These are phyloP conservation scores for Ambrosiella beaveri DNA, from an alignment of 2,329 filamentous ascomycete species.

Conservation along the genomic window DNA sequence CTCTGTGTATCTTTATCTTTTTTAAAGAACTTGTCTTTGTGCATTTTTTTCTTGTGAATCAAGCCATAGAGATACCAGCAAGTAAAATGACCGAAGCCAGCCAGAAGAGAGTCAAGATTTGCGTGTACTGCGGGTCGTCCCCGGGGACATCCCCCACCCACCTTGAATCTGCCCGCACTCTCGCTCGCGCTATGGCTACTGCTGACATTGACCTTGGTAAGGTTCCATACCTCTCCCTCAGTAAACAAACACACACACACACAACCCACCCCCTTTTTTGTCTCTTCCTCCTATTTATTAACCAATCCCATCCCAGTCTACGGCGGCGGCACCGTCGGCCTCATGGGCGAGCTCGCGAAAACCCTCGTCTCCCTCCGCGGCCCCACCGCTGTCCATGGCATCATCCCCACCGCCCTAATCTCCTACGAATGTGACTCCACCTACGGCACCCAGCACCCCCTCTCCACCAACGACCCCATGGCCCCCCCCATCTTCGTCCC, in stretches of 20 bases:
- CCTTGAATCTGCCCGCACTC: constrained; percentile 56
- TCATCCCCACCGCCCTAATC: constrained; percentile 78
- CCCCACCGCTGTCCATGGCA: constrained; percentile 69
- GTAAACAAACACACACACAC: constrained; percentile 7
- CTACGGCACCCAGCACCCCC: constrained; percentile 23
- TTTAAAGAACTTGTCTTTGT: too few relatives aligned
- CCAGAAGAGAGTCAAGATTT: constrained; percentile 43
- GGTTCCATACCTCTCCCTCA: constrained; percentile 15
- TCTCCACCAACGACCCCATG: constrained; percentile 26
- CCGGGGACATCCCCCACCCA: constrained; percentile 57
- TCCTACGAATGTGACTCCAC: constrained; percentile 54
- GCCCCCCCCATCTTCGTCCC: constrained; percentile 26
- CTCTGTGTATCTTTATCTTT: too few relatives aligned
- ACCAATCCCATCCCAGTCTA: constrained; percentile 46
- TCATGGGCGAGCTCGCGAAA: constrained; percentile 88
- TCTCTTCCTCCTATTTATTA: neutral
- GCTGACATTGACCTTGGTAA: constrained; percentile 59
- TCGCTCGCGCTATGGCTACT: constrained; percentile 57
- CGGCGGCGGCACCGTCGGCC: constrained; percentile 79
- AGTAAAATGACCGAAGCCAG: neutral
- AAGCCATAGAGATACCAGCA: neutral
- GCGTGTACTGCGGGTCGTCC: constrained; percentile 85
- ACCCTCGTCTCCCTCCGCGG: constrained; percentile 72
- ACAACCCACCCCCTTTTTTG: neutral
- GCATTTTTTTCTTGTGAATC: neutral